Conservation (phyloP, 257 asterid genomes). For the Nicotiana undulata region DNA sequence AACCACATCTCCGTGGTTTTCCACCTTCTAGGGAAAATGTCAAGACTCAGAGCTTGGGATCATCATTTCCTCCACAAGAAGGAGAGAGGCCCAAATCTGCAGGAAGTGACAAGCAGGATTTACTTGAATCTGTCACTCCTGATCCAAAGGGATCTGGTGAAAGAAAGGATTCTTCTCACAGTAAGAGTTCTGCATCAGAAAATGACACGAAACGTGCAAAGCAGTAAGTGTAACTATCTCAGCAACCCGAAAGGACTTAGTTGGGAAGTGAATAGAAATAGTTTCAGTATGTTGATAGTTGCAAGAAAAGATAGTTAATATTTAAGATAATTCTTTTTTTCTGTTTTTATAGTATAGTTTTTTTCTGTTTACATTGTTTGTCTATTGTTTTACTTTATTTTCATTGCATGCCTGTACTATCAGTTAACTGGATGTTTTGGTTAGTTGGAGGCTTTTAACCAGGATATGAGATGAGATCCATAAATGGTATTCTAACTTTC, state of each 20-base stretch:
- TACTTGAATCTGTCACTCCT: constrained; percentile 39
- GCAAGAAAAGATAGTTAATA: not conserved
- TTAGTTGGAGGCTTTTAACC: not conserved
- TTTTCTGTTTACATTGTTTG: not conserved
- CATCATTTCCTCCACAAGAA: constrained; percentile 37
- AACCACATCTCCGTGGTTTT: constrained; percentile 38
- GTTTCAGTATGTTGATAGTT: not conserved
- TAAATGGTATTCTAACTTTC: not conserved
- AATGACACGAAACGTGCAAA: constrained; percentile 82
- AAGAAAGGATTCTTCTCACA: constrained; percentile 43
- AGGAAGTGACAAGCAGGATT: constrained; percentile 39
- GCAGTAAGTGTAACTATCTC: constrained; percentile 53
- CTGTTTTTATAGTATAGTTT: not conserved
- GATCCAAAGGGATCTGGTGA: constrained; percentile 47
- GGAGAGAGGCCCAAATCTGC: constrained; percentile 39
- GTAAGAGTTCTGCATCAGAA: constrained; percentile 44
- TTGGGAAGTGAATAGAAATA: not conserved
- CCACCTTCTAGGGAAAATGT: constrained; percentile 38
- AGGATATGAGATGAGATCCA: not conserved
- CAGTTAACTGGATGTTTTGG: not conserved
- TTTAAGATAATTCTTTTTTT: not conserved
- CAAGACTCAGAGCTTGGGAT: constrained; percentile 31
- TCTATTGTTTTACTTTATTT: not conserved
- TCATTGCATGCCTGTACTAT: not conserved
- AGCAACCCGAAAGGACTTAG: not conserved